phyloP scores from a whole-genome alignment of 306 rosid species.

The Hippophae tibetana region DNA sequence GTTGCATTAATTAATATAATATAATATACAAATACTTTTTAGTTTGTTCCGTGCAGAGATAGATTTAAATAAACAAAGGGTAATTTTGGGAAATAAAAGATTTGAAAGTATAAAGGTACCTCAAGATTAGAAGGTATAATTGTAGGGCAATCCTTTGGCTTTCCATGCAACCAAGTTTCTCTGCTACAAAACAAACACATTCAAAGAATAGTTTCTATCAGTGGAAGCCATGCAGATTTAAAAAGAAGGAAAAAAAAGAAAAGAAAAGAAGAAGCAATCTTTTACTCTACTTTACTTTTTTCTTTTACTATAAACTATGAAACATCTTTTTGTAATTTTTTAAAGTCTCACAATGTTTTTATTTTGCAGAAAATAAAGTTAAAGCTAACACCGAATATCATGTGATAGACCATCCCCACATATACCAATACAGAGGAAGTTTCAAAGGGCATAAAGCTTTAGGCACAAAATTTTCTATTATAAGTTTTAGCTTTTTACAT shows the following conservation, averaged over 20 bases:
- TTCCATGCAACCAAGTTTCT: slow-evolving; percentile 88
- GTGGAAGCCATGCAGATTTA: slow-evolving; percentile 38
- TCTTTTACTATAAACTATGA: slow-evolving; percentile 3
- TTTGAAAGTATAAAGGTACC: slow-evolving; percentile 30
- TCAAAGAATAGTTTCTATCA: slow-evolving; percentile 37
- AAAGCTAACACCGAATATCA: slow-evolving; percentile 21
- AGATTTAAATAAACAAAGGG: not conserved
- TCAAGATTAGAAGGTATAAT: slow-evolving; percentile 35
- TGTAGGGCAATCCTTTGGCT: slow-evolving; percentile 54
- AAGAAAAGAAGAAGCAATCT: slow-evolving; percentile 23
- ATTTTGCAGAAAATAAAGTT: slow-evolving; percentile 39
- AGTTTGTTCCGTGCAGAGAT: too few species aligned
- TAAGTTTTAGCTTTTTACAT: slow-evolving; percentile 37
- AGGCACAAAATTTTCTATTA: slow-evolving; percentile 44
- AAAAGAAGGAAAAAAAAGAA: slow-evolving; percentile 33
- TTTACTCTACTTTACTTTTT: slow-evolving; percentile 37
- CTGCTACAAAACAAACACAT: slow-evolving; percentile 53
- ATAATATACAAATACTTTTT: too few species aligned
- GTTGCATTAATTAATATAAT: slow-evolving; percentile 5
- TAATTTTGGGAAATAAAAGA: slow-evolving; percentile 12
- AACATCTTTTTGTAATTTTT: too few species aligned
- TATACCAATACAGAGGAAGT: slow-evolving; percentile 28
- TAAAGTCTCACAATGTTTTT: not conserved
- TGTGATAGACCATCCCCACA: slow-evolving; percentile 34
- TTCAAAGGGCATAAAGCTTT: slow-evolving; percentile 48